Percentiles rank a stretch among this genome's conserved stretches.
Conservation (phyloP, 1,284 basidiomycete species). For the Rhodotorula sp. region DNA sequence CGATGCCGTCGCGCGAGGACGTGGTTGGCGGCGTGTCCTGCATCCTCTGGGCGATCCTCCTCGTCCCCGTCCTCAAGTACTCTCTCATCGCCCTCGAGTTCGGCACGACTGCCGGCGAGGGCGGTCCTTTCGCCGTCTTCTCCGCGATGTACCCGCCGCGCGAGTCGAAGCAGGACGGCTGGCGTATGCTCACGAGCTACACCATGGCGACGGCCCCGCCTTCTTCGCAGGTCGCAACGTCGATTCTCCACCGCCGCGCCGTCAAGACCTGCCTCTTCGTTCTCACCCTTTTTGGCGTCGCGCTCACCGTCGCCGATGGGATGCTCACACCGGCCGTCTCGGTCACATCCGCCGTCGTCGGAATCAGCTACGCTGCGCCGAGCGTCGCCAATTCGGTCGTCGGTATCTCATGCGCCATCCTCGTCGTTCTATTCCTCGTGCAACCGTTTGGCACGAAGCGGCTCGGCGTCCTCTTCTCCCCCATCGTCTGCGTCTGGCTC, state of each 20-base stretch:
- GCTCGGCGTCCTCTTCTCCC: conserved; percentile 61
- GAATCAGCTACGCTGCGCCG: conserved; percentile 63
- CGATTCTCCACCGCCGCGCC: conserved; percentile 10
- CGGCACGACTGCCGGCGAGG: conserved; percentile 48
- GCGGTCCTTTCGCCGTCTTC: conserved; percentile 63
- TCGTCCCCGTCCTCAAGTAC: conserved; percentile 68
- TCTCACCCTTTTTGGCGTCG: conserved; percentile 48
- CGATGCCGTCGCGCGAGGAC: conserved; percentile 60
- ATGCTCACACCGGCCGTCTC: conserved; percentile 60
- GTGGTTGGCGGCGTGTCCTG: conserved; percentile 52
- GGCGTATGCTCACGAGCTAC: conserved; percentile 54
- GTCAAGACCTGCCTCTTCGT: conserved; percentile 16
- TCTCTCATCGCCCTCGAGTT: conserved; percentile 63
- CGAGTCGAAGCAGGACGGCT: conserved; percentile 38
- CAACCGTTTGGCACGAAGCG: conserved; percentile 63
- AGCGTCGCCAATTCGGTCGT: conserved; percentile 57
- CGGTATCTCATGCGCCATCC: conserved; percentile 64
- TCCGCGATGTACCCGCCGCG: conserved; percentile 63
- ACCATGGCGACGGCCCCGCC: conserved; percentile 28
- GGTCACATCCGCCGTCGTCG: conserved; percentile 66
- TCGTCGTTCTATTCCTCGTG: conserved; percentile 62
- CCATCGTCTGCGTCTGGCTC: conserved; percentile 50
- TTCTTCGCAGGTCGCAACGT: neutral
- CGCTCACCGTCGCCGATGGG: conserved; percentile 65
- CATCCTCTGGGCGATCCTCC: conserved; percentile 65